Conservation (phyloP, 331 rosid species). For the Rosa hybrid region DNA sequence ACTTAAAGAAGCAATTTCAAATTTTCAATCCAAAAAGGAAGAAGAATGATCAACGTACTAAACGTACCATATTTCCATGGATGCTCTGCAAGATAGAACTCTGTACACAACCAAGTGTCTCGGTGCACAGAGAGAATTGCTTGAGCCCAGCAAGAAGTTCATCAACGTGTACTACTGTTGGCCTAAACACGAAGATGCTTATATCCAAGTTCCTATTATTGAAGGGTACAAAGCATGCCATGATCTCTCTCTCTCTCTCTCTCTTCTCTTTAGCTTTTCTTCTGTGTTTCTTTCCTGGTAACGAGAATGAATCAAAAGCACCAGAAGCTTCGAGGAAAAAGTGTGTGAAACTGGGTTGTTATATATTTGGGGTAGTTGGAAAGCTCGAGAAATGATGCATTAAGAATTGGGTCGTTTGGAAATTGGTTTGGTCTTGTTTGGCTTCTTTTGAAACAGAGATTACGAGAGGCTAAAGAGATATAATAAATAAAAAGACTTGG, state of each 20-base stretch:
- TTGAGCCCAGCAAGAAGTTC: conserved; percentile 60
- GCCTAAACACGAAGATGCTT: conserved; percentile 69
- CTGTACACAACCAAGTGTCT: conserved; percentile 74
- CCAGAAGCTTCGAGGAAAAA: not conserved
- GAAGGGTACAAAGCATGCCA: conserved; percentile 75
- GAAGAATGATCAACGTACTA: not conserved
- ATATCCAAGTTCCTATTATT: conserved; percentile 50
- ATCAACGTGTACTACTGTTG: conserved; percentile 62
- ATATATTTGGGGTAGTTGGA: conserved; percentile 7
- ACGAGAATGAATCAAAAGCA: not conserved
- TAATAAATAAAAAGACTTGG: not conserved
- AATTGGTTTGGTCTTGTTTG: conserved; percentile 31
- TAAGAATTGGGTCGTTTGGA: not conserved
- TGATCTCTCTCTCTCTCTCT: not conserved
- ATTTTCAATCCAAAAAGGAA: not conserved
- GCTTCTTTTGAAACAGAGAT: conserved; percentile 16
- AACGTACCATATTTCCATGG: conserved; percentile 77
- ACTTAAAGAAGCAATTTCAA: not conserved
- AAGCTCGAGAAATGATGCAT: not conserved
- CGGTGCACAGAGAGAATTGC: conserved; percentile 56
- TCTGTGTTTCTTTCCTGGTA: conserved; percentile 12
- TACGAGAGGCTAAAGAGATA: not conserved
- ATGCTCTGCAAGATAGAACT: conserved; percentile 78
- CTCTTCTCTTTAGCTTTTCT: not conserved
- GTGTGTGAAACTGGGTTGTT: not conserved